Conservation (phyloP, 2,329 filamentous ascomycete genomes). For the Penicillium glabrum region DNA sequence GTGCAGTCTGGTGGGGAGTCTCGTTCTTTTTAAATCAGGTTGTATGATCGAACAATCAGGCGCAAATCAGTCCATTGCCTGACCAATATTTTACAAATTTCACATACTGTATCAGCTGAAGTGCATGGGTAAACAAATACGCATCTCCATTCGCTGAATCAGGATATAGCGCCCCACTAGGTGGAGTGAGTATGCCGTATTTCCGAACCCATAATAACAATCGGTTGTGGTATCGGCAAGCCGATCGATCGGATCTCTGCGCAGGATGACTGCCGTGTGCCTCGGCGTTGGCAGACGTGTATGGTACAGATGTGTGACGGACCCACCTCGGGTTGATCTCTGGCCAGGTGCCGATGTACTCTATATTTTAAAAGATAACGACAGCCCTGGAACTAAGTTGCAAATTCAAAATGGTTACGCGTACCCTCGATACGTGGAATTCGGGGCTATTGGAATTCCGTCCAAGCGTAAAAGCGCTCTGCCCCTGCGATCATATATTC, state of each 20-base stretch:
- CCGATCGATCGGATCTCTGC: constrained; percentile 6
- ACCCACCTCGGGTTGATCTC: neutral
- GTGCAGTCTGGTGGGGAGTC: neutral
- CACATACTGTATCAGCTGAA: neutral
- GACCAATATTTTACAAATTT: neutral
- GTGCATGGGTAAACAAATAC: neutral
- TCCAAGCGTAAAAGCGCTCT: too few species aligned
- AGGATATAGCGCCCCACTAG: neutral
- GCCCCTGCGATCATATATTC: too few species aligned
- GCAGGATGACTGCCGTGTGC: neutral
- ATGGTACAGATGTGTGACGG: constrained; percentile 3
- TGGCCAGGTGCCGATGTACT: constrained; percentile 24
- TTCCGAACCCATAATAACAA: neutral
- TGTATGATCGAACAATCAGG: neutral
- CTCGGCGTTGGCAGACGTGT: neutral
- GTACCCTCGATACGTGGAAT: too few species aligned
- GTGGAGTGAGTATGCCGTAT: neutral
- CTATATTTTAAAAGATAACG: neutral
- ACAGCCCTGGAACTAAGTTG: neutral
- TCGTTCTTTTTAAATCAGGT: neutral
- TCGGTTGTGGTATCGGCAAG: constrained; percentile 11
- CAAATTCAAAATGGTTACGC: neutral
- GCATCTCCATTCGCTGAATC: neutral
- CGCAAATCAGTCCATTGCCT: neutral
- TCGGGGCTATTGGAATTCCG: too few species aligned